Base-by-base conservation (phyloP, 257 asterid species). In the Salvia hispanica region DNA sequence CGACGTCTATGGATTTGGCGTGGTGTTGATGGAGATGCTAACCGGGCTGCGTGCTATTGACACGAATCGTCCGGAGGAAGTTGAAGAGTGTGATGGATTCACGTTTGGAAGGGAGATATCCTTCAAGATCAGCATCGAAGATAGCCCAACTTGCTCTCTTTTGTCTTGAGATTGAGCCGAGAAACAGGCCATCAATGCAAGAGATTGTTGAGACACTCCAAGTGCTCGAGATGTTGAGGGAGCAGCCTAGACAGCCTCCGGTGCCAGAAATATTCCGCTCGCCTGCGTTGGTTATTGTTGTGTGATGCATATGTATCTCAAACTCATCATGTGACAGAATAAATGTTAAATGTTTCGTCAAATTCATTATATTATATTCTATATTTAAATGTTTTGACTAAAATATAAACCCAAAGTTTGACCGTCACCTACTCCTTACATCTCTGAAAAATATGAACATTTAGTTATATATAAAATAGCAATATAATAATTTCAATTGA, bases 1-100 rank as follows among this genome's bases (percentile, higher is more conserved):
- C 51, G 95, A 85, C 0, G 96, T 88, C 15, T 88, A 84, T 53
- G 86, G 88, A 8, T 88, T 86, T 59, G 96, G 96, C 4, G 88
- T 88, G 16, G 89, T 86, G 11, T 33, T 88, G 64, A 85, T 86
- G 34, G 96, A 88, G 59, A 80, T 88, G 79, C 80, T 88, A 0
- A 88, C 96, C 5, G 96, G 89, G 4, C 47, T 88, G 28, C 78
- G 88, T 21, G 82, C 86, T 2, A 74, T 88, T 5, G 94, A 88
- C 68, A 4, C 65, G 4, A 79, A 34, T 42, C 91, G 94, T 9
- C 94, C 94, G 4, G 40, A 33, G 2, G 72, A 86, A 76, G 80
- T 45, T 88, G 66, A 88, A 82, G 84, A 64, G 77, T 14, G 71
- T 76, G 4, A 86, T 88, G 89, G 96, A 86, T 70, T 58, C 83